Percentiles rank a stretch among this genome's conserved stretches.
phyloP scores from a whole-genome alignment of 148 eudicot genomes.

The Hydrangea macrophylla region DNA sequence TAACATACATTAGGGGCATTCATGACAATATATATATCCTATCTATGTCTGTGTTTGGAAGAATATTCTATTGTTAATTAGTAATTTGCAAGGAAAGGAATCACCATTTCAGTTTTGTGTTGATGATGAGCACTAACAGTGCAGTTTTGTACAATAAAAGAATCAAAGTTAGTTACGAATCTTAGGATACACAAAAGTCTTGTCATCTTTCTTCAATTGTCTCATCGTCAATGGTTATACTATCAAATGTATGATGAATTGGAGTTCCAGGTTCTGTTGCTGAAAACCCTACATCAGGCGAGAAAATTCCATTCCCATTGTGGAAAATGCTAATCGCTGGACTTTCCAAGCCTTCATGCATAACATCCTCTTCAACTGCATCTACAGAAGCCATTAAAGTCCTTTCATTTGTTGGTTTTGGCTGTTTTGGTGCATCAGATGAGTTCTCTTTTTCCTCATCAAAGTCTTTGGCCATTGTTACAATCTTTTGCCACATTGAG shows the following conservation, averaged over 20 bases:
- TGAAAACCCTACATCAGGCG: conserved; percentile 24
- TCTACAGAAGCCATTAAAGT: not conserved
- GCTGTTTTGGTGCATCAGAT: conserved; percentile 10
- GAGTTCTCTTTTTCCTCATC: conserved; percentile 21
- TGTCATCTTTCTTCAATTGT: not conserved
- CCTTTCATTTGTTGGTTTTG: not conserved
- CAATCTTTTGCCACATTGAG: conserved; percentile 23
- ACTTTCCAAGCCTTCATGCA: conserved; percentile 9
- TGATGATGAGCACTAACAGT: too few species aligned
- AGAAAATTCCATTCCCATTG: conserved; percentile 7
- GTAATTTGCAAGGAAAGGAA: too few species aligned
- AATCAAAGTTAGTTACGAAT: too few species aligned
- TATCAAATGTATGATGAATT: conserved; percentile 9
- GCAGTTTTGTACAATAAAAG: too few species aligned
- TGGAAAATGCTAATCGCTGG: conserved; percentile 14
- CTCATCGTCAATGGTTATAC: too few species aligned
- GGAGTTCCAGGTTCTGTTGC: conserved; percentile 22
- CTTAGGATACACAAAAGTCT: too few species aligned
- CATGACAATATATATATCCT: too few species aligned
- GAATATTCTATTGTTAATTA: too few species aligned
- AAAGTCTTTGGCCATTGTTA: conserved; percentile 19
- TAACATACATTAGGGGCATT: too few species aligned
- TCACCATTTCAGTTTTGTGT: too few species aligned
- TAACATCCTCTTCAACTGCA: not conserved
- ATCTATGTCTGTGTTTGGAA: too few species aligned